phyloP scores from a whole-genome alignment of 768 basidiomycete genomes.

The Lactarius pseudohatsudake region DNA sequence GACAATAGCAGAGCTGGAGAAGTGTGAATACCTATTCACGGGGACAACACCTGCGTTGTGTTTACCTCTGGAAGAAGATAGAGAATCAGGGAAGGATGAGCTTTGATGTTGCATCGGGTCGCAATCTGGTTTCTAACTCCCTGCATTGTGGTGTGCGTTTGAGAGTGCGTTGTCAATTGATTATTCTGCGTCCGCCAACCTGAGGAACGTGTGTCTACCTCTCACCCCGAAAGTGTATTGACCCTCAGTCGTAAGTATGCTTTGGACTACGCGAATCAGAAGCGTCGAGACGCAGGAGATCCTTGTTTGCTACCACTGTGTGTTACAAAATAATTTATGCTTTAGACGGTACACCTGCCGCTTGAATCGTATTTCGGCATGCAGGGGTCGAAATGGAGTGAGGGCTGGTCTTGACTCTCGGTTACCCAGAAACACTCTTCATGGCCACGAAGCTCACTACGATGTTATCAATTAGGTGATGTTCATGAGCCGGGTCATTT shows the following conservation, averaged over 20 bases:
- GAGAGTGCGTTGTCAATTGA: neutral
- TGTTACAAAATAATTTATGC: neutral
- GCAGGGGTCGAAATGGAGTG: neutral
- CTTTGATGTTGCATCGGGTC: conserved; percentile 29
- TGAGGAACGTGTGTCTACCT: neutral
- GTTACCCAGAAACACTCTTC: conserved; percentile 58
- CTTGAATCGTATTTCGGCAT: neutral
- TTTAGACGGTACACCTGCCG: neutral
- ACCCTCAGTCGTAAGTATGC: neutral
- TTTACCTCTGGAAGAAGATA: conserved; percentile 47
- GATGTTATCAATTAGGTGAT: conserved; percentile 55
- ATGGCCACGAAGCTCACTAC: conserved; percentile 78
- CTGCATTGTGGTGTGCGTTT: neutral
- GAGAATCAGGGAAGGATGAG: conserved; percentile 37
- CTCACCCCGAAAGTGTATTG: neutral
- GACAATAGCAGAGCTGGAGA: conserved; percentile 85
- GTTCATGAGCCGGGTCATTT: conserved; percentile 40
- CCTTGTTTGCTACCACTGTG: neutral
- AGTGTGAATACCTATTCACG: conserved; percentile 91
- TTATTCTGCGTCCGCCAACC: neutral
- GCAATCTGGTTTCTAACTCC: neutral
- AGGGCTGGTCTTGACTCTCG: neutral
- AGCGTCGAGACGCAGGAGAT: neutral
- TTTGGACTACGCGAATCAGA: neutral
- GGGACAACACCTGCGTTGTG: conserved; percentile 87